Evolutionary conservation across 2,329 filamentous ascomycete species (phyloP).

Genomic region (Aspergillus brunneoviolaceus): DNA sequence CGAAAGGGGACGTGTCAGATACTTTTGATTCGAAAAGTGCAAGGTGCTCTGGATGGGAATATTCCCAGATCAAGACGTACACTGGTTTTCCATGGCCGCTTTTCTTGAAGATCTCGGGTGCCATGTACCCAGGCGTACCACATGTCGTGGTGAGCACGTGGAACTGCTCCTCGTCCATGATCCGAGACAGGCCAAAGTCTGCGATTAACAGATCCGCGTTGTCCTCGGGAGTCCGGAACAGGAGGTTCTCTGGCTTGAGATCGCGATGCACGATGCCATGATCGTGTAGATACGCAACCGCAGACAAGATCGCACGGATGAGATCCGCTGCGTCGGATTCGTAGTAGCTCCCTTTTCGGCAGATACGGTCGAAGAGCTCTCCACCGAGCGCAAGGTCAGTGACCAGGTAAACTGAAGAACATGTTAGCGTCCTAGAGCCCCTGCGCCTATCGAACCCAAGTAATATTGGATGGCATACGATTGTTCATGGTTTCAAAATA

Average conservation of each 20-base stretch:
- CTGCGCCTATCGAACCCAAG: neutral
- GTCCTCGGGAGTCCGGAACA: slow-evolving; percentile 96
- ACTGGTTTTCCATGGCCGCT: slow-evolving; percentile 96
- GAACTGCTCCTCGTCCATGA: slow-evolving; percentile 99
- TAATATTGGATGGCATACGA: slow-evolving; percentile 47
- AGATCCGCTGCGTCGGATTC: slow-evolving; percentile 95
- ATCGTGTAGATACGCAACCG: slow-evolving; percentile 97
- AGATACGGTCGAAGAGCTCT: slow-evolving; percentile 97
- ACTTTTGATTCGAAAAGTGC: neutral
- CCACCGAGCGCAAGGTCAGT: slow-evolving; percentile 95
- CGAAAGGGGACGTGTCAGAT: slow-evolving; percentile 5
- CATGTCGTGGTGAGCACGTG: slow-evolving; percentile 97
- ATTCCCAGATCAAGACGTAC: slow-evolving; percentile 42
- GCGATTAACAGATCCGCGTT: slow-evolving; percentile 96
- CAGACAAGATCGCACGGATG: slow-evolving; percentile 89
- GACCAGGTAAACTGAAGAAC: slow-evolving; percentile 75
- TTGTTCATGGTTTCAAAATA: slow-evolving; percentile 99
- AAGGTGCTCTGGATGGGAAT: neutral
- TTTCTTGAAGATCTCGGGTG: slow-evolving; percentile 98
- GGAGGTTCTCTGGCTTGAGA: slow-evolving; percentile 92
- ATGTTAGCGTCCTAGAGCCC: slow-evolving; percentile 11
- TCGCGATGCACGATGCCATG: slow-evolving; percentile 98
- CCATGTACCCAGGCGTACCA: slow-evolving; percentile 98
- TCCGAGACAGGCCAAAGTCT: slow-evolving; percentile 90
- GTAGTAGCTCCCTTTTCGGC: slow-evolving; percentile 97